A percentile compares a stretch with the other conserved stretches of the same genome.
Conservation (phyloP, 257 asterid genomes). For the Nyctanthes arbortristis region DNA sequence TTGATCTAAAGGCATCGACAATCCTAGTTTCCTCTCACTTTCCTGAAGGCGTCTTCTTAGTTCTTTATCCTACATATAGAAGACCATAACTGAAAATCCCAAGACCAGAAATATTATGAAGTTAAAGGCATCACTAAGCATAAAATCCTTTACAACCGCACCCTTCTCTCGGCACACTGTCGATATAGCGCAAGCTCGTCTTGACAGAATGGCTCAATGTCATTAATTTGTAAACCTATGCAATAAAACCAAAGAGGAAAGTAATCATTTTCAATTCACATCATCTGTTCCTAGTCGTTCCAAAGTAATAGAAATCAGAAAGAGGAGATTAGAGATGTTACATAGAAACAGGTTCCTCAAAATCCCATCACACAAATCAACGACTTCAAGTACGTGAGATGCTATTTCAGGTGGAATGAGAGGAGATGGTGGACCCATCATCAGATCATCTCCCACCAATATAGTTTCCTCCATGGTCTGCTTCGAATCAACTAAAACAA, state of each 20-base stretch:
- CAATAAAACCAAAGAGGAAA: background rate
- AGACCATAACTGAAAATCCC: background rate
- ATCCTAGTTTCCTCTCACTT: constrained; percentile 82
- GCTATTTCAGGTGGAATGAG: constrained; percentile 93
- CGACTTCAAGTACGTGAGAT: constrained; percentile 92
- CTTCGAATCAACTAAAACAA: constrained; percentile 72
- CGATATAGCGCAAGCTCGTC: constrained; percentile 49
- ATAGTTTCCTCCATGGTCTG: constrained; percentile 93
- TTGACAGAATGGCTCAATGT: constrained; percentile 78
- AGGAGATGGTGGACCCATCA: constrained; percentile 96
- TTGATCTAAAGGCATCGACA: constrained; percentile 78
- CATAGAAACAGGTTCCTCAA: constrained; percentile 86
- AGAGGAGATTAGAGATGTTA: constrained; percentile 30
- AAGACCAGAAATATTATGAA: background rate
- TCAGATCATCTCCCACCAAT: constrained; percentile 96
- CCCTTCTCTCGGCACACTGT: constrained; percentile 53
- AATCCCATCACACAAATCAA: constrained; percentile 84
- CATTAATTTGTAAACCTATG: constrained; percentile 78
- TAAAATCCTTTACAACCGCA: constrained; percentile 30
- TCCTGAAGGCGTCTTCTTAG: constrained; percentile 83
- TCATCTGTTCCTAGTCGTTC: background rate
- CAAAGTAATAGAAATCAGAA: background rate
- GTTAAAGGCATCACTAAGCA: background rate
- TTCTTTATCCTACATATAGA: constrained; percentile 61
- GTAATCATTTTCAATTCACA: background rate